These are phyloP conservation scores for Raddia guianensis DNA, from an alignment of 176 grass and related monocot species.

Conservation along the genomic window DNA sequence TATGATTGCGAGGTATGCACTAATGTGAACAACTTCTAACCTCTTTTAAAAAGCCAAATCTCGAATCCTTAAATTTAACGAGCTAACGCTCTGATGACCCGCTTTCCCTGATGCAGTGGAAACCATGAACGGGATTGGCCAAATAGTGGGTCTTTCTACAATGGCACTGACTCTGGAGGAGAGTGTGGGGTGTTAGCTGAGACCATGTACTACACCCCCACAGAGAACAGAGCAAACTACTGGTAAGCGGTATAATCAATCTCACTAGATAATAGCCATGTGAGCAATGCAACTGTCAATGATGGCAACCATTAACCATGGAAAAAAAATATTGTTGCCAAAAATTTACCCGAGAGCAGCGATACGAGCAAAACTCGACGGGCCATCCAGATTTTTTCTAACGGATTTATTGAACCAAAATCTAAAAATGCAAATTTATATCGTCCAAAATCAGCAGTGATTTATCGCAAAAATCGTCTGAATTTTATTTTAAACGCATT, in stretches of 20 bases:
- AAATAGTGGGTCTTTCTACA: slow-evolving; percentile 77
- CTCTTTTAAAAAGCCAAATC: not conserved
- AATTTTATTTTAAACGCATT: too few species aligned
- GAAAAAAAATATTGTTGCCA: too few species aligned
- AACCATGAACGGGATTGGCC: slow-evolving; percentile 91
- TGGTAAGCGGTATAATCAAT: slow-evolving; percentile 44
- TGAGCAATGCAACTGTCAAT: not conserved
- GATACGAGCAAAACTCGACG: too few species aligned
- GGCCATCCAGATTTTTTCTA: too few species aligned
- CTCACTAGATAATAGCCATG: not conserved
- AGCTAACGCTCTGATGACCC: not conserved
- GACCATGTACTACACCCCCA: slow-evolving; percentile 83
- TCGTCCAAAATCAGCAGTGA: too few species aligned
- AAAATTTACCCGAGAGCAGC: too few species aligned
- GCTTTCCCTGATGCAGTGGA: slow-evolving; percentile 48
- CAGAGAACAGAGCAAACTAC: slow-evolving; percentile 79
- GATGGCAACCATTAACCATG: not conserved
- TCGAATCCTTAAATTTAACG: not conserved
- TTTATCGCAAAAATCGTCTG: too few species aligned
- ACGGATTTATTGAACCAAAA: too few species aligned
- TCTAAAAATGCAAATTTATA: too few species aligned
- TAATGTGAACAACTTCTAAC: too few species aligned
- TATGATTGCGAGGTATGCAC: slow-evolving; percentile 80
- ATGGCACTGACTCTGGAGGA: slow-evolving; percentile 69
- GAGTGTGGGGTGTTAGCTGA: slow-evolving; percentile 80